phyloP scores from a whole-genome alignment of 139 green algal genomes.

The Chara braunii region DNA sequence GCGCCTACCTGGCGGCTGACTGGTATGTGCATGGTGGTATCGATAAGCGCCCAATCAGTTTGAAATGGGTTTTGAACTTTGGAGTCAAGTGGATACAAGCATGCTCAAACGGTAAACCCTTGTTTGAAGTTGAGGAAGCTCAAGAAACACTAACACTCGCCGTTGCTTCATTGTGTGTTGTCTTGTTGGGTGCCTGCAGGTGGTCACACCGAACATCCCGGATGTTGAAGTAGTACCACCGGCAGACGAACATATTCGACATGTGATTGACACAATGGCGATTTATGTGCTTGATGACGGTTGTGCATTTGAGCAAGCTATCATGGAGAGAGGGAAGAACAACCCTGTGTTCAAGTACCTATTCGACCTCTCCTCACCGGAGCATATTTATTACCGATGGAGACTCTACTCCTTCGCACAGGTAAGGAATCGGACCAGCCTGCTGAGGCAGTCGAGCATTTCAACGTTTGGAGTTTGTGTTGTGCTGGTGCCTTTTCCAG shows the following conservation, averaged over 20 bases:
- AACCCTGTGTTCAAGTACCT: constrained; percentile 84
- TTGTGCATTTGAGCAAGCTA: constrained; percentile 65
- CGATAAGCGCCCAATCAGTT: too few species aligned
- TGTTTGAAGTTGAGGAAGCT: too few species aligned
- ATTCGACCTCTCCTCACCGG: constrained; percentile 63
- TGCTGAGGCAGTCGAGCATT: too few species aligned
- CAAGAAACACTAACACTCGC: too few species aligned
- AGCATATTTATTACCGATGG: constrained; percentile 88
- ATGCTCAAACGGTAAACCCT: too few species aligned
- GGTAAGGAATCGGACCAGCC: too few species aligned
- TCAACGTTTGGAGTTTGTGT: too few species aligned
- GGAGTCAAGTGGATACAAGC: too few species aligned
- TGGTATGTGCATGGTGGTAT: too few species aligned
- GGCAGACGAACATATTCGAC: constrained; percentile 57
- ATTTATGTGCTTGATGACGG: constrained; percentile 75
- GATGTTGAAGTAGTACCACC: constrained; percentile 63
- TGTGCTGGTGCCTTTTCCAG: too few species aligned
- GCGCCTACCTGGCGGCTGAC: too few species aligned
- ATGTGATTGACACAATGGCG: constrained; percentile 84
- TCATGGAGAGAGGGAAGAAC: constrained; percentile 70
- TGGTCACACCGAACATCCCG: constrained; percentile 34
- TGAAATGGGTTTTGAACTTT: too few species aligned
- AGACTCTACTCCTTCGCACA: constrained; percentile 64
- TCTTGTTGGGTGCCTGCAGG: constrained; percentile 9
- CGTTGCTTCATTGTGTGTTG: not conserved